Base-by-base conservation (phyloP, 345 rosid genomes). In the Bruguiera sexangula region DNA sequence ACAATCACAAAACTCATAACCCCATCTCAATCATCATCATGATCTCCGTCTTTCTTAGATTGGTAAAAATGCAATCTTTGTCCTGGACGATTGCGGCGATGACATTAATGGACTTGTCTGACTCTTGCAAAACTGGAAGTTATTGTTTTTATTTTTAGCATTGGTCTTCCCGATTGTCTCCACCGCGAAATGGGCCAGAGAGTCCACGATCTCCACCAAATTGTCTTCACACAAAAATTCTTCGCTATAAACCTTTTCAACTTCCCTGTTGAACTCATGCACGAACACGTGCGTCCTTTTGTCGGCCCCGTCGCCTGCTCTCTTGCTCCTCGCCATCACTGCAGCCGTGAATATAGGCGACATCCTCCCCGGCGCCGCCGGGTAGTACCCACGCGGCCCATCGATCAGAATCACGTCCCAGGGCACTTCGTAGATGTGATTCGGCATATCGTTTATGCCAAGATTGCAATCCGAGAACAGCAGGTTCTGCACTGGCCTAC, bases 341-440 rank as follows among this genome's bases (percentile, higher is more conserved):
- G 83, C 88, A 50, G 97, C 81, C 24, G 96, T 91, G 72, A 87
- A 94, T 30, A 94, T 87, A 56, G 96, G 82, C 29, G 98, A 75
- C 98, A 94, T 89, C 69, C 98, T 71, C 57, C 97, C 98, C 1
- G 96, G 95, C 1, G 93, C 84, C 6, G 75, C 82, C 20, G 65
- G 63, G 22, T 60, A 79, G 72, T 84, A 86, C 31, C 95, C 98
- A 50, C 87, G 81, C 0, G 97, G 97, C 7, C 97, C 97, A 55
- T 94, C 97, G 30, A 94, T 70, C 60, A 94, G 60, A 64, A 91
- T 87, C 67, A 86, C 84, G 71, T 94, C 97, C 97, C 98, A 94
- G 4, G 79, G 78, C 64, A 88, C 75, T 32, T 89, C 88, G 65
- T 94, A 94, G 6, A 91, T 81, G 58, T 89, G 91, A 78, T 94